A percentile compares a stretch with the other conserved stretches of the same genome.
These are phyloP conservation scores for Rhexocercosporidium sp. DNA, from an alignment of 2,329 filamentous ascomycete species.

Conservation along the genomic window DNA sequence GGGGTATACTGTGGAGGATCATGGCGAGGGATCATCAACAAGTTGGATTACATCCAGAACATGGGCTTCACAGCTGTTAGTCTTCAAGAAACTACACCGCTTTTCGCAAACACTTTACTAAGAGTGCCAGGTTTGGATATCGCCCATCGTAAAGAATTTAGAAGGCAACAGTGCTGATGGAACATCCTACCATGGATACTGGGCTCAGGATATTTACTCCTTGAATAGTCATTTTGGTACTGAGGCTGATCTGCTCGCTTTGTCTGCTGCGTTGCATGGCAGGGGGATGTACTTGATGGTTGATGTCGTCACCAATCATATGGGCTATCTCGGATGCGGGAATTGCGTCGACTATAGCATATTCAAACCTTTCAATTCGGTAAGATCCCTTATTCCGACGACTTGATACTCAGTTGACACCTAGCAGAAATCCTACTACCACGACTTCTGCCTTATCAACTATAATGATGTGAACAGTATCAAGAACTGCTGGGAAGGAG, in stretches of 20 bases:
- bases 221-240: conserved; percentile 56
- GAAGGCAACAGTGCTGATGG: conserved; percentile 45
- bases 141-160: conserved; percentile 48
- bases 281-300: conserved; percentile 58
- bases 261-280: conserved; percentile 51
- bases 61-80: conserved; percentile 48
- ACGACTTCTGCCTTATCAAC: conserved; percentile 42
- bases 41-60: conserved; percentile 49
- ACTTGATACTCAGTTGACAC: conserved; percentile 17
- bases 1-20: conserved; percentile 53
- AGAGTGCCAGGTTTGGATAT: conserved; percentile 48
- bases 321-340: conserved; percentile 41
- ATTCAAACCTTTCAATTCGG: conserved; percentile 47
- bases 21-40: conserved; percentile 48
- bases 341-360: conserved; percentile 46
- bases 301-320: conserved; percentile 57
- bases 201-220: conserved; percentile 51
- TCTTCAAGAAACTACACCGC: not conserved
- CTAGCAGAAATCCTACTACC: conserved; percentile 42
- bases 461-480: conserved; percentile 44
- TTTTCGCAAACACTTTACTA: not conserved
- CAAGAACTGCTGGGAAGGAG: conserved; percentile 37
- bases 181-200: conserved; percentile 52
- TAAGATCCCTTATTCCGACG: conserved; percentile 27
- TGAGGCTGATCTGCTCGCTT: conserved; percentile 50